phyloP scores from a whole-genome alignment of 129 eudicot species.

The Escallonia rubra region DNA sequence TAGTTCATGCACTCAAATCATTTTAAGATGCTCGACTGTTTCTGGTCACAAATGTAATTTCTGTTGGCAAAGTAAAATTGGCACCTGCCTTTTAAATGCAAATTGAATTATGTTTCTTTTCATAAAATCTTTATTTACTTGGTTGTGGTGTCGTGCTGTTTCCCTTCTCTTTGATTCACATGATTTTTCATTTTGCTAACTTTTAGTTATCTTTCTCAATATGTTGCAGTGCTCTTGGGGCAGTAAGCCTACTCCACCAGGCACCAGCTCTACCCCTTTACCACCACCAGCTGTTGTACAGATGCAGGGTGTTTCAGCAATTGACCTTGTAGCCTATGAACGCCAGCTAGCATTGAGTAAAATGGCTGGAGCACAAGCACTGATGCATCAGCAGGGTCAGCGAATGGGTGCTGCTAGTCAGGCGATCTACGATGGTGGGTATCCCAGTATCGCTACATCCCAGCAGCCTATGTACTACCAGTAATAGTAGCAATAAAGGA shows the following conservation, averaged over 20 bases:
- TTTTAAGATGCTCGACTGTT: too few species aligned
- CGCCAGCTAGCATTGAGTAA: slow-evolving; percentile 50
- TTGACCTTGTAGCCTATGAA: slow-evolving; percentile 43
- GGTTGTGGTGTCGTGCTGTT: not conserved
- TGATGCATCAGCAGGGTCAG: slow-evolving; percentile 30
- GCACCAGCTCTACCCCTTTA: slow-evolving; percentile 51
- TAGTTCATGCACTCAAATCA: too few species aligned
- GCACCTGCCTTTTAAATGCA: too few species aligned
- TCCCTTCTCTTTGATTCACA: not conserved
- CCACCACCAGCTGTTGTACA: slow-evolving; percentile 38
- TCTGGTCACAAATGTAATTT: too few species aligned
- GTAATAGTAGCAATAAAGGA: slow-evolving; percentile 25
- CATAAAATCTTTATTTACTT: not conserved
- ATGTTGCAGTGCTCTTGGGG: slow-evolving; percentile 55
- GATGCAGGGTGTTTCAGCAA: slow-evolving; percentile 30
- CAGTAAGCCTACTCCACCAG: slow-evolving; percentile 46
- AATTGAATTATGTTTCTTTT: too few species aligned
- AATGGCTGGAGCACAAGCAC: slow-evolving; percentile 41
- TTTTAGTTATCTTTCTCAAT: slow-evolving; percentile 18
- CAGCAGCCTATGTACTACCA: slow-evolving; percentile 74
- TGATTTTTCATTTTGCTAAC: not conserved
- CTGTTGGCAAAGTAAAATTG: too few species aligned
- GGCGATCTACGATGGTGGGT: slow-evolving; percentile 64
- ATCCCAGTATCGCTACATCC: slow-evolving; percentile 47
- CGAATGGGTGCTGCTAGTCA: slow-evolving; percentile 47